phyloP scores from a whole-genome alignment of 2,329 filamentous ascomycete species.

The Alternaria atra region DNA sequence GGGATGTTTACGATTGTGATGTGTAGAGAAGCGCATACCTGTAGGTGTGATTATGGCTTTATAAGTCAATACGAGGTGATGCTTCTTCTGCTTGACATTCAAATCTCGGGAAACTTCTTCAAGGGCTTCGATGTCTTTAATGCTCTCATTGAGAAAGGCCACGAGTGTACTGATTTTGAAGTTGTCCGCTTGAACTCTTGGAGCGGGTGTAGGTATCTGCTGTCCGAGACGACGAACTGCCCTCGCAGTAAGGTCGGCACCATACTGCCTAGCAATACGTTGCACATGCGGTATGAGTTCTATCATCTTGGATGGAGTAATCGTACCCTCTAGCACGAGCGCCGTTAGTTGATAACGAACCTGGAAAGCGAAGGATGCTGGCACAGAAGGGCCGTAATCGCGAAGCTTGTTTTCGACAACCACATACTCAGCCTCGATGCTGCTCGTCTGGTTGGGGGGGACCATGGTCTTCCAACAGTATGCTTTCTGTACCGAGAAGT shows the following conservation, averaged over 20 bases:
- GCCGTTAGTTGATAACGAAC: slow-evolving; percentile 37
- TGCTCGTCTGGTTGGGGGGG: slow-evolving; percentile 62
- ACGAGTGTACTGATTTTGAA: slow-evolving; percentile 18
- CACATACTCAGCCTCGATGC: slow-evolving; percentile 67
- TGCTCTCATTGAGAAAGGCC: slow-evolving; percentile 17
- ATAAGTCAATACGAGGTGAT: slow-evolving; percentile 58
- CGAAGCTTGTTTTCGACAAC: slow-evolving; percentile 66
- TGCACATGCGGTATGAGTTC: slow-evolving; percentile 32
- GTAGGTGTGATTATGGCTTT: slow-evolving; percentile 61
- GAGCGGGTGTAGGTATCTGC: slow-evolving; percentile 43
- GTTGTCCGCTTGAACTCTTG: slow-evolving; percentile 15
- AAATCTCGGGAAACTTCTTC: slow-evolving; percentile 66
- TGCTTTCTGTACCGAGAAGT: slow-evolving; percentile 27
- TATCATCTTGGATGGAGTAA: slow-evolving; percentile 26
- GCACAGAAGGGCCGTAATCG: background rate
- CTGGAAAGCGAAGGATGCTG: slow-evolving; percentile 20
- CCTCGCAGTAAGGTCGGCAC: slow-evolving; percentile 69
- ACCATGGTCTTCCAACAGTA: slow-evolving; percentile 25
- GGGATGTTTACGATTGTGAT: background rate
- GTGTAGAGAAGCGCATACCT: slow-evolving; percentile 27
- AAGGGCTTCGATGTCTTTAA: slow-evolving; percentile 24
- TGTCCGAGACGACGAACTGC: slow-evolving; percentile 74
- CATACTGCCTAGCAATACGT: slow-evolving; percentile 48
- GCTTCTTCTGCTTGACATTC: slow-evolving; percentile 60
- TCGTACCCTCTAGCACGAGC: slow-evolving; percentile 36